A percentile compares a stretch with the other conserved stretches of the same genome.
phyloP scores from a whole-genome alignment of 2,329 filamentous ascomycete species.

The Colletotrichum endophyticum region DNA sequence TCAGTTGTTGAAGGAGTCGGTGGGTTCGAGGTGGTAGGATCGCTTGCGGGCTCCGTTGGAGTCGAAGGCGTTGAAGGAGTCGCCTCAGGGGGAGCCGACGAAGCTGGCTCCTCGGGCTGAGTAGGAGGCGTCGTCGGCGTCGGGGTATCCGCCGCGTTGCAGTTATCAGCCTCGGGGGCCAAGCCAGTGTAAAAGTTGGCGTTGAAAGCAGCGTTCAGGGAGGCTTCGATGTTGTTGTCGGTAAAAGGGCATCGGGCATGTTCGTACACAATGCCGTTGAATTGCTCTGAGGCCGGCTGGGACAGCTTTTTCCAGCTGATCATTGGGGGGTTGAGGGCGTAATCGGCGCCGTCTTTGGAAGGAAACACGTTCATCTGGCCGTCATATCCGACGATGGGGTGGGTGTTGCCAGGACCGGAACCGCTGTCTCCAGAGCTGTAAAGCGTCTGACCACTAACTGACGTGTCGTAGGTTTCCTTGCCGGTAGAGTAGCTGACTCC shows the following conservation, averaged over 20 bases:
- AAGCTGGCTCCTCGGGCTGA: neutral
- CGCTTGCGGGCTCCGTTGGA: neutral
- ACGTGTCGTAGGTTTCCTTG: neutral
- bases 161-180: neutral
- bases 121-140: fast-evolving
- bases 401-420: neutral
- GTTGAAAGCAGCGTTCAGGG: neutral
- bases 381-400: neutral
- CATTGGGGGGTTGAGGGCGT: neutral
- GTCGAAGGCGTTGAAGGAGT: neutral
- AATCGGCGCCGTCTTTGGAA: neutral
- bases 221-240: neutral
- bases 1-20: neutral
- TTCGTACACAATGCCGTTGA: neutral
- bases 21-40: neutral
- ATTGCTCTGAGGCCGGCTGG: neutral
- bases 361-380: neutral
- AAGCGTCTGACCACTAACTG: neutral
- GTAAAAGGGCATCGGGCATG: neutral
- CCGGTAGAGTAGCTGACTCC: neutral
- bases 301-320: neutral
- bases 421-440: neutral
- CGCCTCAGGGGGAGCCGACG: neutral
- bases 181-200: neutral
- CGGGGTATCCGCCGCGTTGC: neutral